phyloP scores from a whole-genome alignment of 495 filamentous ascomycete species.

The Aspergillus egyptiacus region DNA sequence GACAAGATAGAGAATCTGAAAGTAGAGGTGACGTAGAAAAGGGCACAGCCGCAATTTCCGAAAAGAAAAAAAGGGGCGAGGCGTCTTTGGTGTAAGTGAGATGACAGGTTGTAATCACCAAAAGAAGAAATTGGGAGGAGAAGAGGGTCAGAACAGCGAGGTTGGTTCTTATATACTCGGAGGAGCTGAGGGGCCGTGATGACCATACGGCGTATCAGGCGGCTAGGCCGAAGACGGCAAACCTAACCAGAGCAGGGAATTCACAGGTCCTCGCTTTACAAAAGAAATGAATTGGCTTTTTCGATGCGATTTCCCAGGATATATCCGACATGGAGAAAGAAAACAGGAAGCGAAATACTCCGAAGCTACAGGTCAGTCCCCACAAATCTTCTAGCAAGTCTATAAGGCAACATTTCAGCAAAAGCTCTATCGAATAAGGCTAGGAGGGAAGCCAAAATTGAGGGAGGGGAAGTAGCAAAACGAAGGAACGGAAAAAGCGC shows the following conservation, averaged over 20 bases:
- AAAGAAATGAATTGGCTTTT: too few relatives aligned
- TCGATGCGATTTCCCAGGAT: too few relatives aligned
- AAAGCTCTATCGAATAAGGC: too few relatives aligned
- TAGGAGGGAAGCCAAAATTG: too few relatives aligned
- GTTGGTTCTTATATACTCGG: slow-evolving; percentile 4
- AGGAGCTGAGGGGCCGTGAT: not conserved
- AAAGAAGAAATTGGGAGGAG: slow-evolving; percentile 1
- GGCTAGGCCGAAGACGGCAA: slow-evolving; percentile 3
- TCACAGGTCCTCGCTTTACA: slow-evolving; percentile 5
- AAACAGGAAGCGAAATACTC: not conserved
- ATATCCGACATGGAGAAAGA: too few relatives aligned
- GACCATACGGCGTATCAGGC: slow-evolving; percentile 1
- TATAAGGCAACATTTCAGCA: too few relatives aligned
- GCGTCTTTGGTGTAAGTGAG: slow-evolving; percentile 1
- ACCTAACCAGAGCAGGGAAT: slow-evolving; percentile 6
- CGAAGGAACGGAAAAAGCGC: not conserved
- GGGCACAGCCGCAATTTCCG: slow-evolving; percentile 6
- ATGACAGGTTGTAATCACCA: not conserved
- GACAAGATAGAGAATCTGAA: not conserved
- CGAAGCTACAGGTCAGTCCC: too few relatives aligned
- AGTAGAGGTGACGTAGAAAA: not conserved
- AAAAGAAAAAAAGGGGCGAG: slow-evolving; percentile 1
- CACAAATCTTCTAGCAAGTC: too few relatives aligned
- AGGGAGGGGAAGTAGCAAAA: not conserved
- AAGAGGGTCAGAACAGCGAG: not conserved